Evolutionary conservation across 2,329 filamentous ascomycete genomes (phyloP), one percentile per base, ranked within the genome.

Genomic region (Aotearoamyces nothofagi): DNA sequence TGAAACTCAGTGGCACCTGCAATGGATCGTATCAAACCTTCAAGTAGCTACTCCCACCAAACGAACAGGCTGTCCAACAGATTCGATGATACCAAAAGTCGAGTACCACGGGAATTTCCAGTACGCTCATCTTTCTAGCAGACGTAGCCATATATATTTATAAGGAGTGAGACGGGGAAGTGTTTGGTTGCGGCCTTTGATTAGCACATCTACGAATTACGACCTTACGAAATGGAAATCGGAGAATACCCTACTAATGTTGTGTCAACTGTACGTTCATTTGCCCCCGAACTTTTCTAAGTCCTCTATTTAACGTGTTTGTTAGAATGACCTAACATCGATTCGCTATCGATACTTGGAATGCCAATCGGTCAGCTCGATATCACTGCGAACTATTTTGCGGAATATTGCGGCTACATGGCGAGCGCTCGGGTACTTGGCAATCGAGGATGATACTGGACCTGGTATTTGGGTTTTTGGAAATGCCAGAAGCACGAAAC

Each of bases 191-290:
- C n/a, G n/a, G n/a, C 26, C 14, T 27, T 12, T 11, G 7, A n/a
- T 27, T 20, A 17, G 20, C 15, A 24, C 19, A 29, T 37, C 26
- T 25, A 41, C 39, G 37, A 42, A 11, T 37, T 30, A 27, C 17
- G 31, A 27, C 30, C 26, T 27, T 34, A 41, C 43, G 38, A 39
- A 23, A 51, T 52, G 49, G 49, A 52, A 33, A 42, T 40, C 32
- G 43, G 46, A 15, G 48, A 52, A 24, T 49, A 46, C 33, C 33
- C 35, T 24, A 50, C 49, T 16, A 52, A 51, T 41, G 42, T 49
- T 31, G 36, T 52, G 36, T 47, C 39, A 30, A 45, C 40, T 39
- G 49, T 52, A 37, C n/a, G 36, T 32, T 22, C 19, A 7, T 20
- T n/a, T n/a, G n/a, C n/a, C n/a, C n/a, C n/a, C n/a, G n/a, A n/a